Evolutionary conservation across 2,329 filamentous ascomycete species (phyloP).

Genomic region (Colletotrichum lentis): DNA sequence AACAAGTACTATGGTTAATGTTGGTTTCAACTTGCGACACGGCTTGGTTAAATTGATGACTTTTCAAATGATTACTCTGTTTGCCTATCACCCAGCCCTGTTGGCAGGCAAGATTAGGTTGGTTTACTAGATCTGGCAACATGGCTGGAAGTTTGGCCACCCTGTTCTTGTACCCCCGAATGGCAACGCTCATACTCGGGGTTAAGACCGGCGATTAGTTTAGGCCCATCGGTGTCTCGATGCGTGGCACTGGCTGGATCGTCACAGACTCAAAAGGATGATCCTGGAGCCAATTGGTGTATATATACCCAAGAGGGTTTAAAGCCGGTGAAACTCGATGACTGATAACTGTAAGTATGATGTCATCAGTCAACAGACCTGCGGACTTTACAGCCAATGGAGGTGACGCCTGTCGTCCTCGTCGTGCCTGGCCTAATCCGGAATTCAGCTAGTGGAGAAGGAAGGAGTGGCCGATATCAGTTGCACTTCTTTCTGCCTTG

Average conservation of each 20-base stretch:
- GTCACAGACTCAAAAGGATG: constrained; percentile 14
- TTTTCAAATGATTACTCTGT: too few species aligned
- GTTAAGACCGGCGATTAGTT: constrained; percentile 17
- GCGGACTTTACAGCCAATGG: neutral
- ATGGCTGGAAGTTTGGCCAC: neutral
- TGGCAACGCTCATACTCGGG: neutral
- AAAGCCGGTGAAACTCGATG: neutral
- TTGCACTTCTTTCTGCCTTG: constrained; percentile 6
- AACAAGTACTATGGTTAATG: too few species aligned
- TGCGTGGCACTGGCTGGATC: constrained; percentile 14
- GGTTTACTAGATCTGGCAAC: too few species aligned
- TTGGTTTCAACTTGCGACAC: neutral
- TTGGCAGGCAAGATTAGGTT: neutral
- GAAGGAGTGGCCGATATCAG: constrained; percentile 19
- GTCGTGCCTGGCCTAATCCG: neutral
- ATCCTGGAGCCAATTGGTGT: constrained; percentile 22
- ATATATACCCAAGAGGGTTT: constrained; percentile 23
- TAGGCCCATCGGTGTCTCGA: neutral
- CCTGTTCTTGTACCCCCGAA: neutral
- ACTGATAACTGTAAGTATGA: constrained; percentile 12
- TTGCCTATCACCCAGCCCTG: neutral
- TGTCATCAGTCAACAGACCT: constrained; percentile 8
- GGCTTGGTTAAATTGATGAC: neutral
- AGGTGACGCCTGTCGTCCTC: neutral
- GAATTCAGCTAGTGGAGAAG: constrained; percentile 3